phyloP scores from a whole-genome alignment of 2,329 filamentous ascomycete species.

The Hypoxylon rubiginosum region DNA sequence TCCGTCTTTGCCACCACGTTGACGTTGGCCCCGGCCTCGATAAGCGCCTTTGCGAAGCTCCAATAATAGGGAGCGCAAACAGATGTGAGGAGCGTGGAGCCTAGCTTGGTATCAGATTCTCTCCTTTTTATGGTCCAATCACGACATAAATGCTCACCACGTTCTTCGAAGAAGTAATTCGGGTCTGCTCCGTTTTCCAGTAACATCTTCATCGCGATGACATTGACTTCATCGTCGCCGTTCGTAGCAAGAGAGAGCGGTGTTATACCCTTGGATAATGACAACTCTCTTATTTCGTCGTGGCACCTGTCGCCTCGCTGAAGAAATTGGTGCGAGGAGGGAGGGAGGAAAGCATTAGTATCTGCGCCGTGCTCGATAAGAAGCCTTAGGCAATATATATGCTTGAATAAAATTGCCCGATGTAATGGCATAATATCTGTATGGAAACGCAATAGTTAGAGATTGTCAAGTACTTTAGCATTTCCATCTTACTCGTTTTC shows the following conservation, averaged over 20 bases:
- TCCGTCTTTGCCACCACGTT: slow-evolving; percentile 3
- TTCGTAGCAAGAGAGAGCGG: too few relatives aligned
- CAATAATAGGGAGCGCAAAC: slow-evolving; percentile 8
- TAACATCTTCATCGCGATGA: too few relatives aligned
- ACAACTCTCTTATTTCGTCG: neutral
- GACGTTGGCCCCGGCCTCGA: slow-evolving; percentile 11
- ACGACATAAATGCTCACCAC: too few relatives aligned
- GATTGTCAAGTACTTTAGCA: too few relatives aligned
- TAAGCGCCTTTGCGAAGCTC: slow-evolving; percentile 4
- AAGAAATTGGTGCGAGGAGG: slow-evolving; percentile 4
- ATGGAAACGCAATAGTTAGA: too few relatives aligned
- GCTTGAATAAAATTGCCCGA: slow-evolving; percentile 5
- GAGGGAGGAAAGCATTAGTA: slow-evolving; percentile 8
- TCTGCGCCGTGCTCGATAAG: slow-evolving; percentile 12
- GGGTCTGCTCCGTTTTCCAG: too few relatives aligned
- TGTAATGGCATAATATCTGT: slow-evolving; percentile 15
- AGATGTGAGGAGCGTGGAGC: slow-evolving; percentile 2
- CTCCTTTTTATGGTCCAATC: too few relatives aligned
- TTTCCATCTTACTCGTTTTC: slow-evolving; percentile 8
- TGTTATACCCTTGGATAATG: too few relatives aligned
- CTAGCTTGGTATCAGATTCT: neutral
- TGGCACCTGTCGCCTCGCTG: neutral
- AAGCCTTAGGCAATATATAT: slow-evolving; percentile 5
- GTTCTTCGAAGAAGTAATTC: too few relatives aligned
- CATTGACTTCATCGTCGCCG: too few relatives aligned